phyloP scores from a whole-genome alignment of 805 yeast species.

The Lachancea nothofagi region DNA sequence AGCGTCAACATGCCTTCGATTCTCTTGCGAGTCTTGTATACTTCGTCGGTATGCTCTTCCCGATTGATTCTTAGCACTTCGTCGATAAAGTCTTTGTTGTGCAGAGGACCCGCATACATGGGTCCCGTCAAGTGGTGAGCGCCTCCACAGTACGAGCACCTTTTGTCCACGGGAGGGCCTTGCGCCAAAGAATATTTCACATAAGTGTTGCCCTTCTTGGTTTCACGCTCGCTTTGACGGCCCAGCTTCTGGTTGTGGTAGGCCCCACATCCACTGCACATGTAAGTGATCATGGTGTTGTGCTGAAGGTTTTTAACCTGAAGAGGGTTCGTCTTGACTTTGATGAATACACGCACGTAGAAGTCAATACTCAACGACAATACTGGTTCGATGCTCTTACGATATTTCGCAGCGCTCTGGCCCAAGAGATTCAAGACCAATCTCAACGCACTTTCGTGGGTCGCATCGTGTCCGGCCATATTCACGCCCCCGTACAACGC shows the following conservation, averaged over 20 bases:
- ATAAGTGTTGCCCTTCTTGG: slow-evolving; percentile 35
- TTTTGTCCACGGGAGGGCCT: slow-evolving; percentile 54
- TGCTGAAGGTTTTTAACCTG: slow-evolving; percentile 75
- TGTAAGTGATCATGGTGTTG: slow-evolving; percentile 69
- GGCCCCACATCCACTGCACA: slow-evolving; percentile 85
- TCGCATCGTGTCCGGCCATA: slow-evolving; percentile 67
- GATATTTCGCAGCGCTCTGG: slow-evolving; percentile 83
- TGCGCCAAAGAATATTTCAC: slow-evolving; percentile 57
- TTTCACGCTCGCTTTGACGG: slow-evolving; percentile 40
- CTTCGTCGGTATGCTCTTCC: slow-evolving; percentile 42
- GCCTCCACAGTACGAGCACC: slow-evolving; percentile 63
- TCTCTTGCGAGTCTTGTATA: slow-evolving; percentile 75
- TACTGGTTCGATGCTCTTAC: slow-evolving; percentile 80
- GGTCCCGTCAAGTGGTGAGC: slow-evolving; percentile 87
- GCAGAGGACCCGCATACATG: slow-evolving; percentile 86
- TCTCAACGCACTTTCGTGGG: slow-evolving; percentile 91
- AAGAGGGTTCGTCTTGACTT: slow-evolving; percentile 71
- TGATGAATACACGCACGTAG: slow-evolving; percentile 80
- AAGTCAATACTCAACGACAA: slow-evolving; percentile 84
- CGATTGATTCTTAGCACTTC: slow-evolving; percentile 53
- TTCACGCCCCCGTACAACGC: slow-evolving; percentile 92
- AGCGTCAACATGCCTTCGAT: slow-evolving; percentile 89
- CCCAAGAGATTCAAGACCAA: slow-evolving; percentile 73
- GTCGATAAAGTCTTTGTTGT: slow-evolving; percentile 60
- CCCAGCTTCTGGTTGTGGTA: slow-evolving; percentile 72